A percentile compares a stretch with the other conserved stretches of the same genome.
Evolutionary conservation across 176 grass and related monocot species (phyloP).

Genomic region (Eremochloa ophiuroides): DNA sequence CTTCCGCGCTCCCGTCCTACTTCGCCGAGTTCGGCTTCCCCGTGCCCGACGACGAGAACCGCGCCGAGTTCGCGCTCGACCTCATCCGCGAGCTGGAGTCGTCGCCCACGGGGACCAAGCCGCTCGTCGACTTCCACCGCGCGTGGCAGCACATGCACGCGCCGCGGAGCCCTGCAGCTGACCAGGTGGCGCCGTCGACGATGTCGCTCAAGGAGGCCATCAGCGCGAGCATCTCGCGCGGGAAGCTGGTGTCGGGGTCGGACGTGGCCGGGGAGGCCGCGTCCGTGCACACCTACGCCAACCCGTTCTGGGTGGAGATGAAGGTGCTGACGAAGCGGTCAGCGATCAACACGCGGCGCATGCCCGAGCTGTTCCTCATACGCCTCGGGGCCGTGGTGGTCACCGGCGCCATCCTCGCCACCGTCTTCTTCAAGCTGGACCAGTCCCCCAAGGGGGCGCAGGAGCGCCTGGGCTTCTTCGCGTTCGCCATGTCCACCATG

Average conservation of each 20-base stretch:
- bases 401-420: constrained; percentile 74
- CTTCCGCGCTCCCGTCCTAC: constrained; percentile 47
- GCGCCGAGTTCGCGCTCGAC: constrained; percentile 87
- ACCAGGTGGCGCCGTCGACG: no score
- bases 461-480: constrained; percentile 94
- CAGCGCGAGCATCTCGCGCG: constrained; percentile 68
- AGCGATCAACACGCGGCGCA: constrained; percentile 64
- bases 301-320: constrained; percentile 91
- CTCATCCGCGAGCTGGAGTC: constrained; percentile 72
- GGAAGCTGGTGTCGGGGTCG: constrained; percentile 73
- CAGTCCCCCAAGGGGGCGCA: constrained; percentile 73
- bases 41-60: constrained; percentile 72
- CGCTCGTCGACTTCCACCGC: constrained; percentile 67
- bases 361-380: constrained; percentile 79
- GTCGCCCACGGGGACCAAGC: constrained; percentile 44
- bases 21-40: constrained; percentile 68
- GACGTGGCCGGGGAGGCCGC: constrained; percentile 41
- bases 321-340: constrained; percentile 66
- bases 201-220: constrained; percentile 82
- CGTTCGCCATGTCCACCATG: constrained; percentile 97
- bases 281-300: constrained; percentile 63
- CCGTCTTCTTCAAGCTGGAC: constrained; percentile 80
- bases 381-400: constrained; percentile 60
- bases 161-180: no score
- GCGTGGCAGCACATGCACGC: constrained; percentile 47